phyloP scores from a whole-genome alignment of 768 basidiomycete genomes.

The Pulveroboletus sp. region DNA sequence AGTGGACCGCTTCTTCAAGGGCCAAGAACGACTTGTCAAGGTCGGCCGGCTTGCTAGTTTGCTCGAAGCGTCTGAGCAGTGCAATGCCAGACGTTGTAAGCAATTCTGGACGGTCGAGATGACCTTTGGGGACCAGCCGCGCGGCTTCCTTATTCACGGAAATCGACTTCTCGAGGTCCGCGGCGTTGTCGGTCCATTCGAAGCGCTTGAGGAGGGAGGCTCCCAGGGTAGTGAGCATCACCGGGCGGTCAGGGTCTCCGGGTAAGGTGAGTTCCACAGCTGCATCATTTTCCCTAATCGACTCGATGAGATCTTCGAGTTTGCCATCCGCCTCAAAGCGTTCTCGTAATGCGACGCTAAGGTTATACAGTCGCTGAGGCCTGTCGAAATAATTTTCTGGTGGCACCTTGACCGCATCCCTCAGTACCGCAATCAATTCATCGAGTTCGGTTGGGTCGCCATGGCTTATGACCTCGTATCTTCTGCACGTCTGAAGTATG shows the following conservation, averaged over 20 bases:
- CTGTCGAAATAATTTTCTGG: background rate
- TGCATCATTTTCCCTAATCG: background rate
- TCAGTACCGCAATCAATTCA: background rate
- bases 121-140: background rate
- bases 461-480: background rate
- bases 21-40: background rate
- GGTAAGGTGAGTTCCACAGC: background rate
- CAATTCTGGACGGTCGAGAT: background rate
- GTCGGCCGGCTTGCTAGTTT: background rate
- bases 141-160: background rate
- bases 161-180: background rate
- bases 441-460: background rate
- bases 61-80: background rate
- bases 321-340: background rate
- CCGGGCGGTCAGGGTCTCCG: background rate
- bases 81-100: background rate
- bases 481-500: background rate
- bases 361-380: background rate
- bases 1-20: background rate
- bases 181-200: background rate
- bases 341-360: background rate
- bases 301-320: background rate
- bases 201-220: background rate
- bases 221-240: background rate
- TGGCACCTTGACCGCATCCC: background rate